A percentile compares a stretch with the other conserved stretches of the same genome.
Evolutionary conservation across 495 filamentous ascomycete species (phyloP).

Genomic region (Xylaria telfairii): DNA sequence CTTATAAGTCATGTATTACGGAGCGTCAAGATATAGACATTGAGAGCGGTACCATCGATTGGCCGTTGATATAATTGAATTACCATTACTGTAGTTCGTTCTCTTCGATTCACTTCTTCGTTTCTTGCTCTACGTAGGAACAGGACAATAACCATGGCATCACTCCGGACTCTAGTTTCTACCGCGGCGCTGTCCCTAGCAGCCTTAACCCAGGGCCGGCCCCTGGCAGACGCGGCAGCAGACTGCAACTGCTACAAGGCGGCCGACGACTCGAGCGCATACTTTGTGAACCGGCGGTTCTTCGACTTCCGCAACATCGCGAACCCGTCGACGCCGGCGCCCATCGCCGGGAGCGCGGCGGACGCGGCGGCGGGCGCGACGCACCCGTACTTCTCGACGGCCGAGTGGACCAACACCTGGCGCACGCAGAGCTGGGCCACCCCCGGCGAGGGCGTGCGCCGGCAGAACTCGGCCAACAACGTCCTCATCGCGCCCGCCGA

Average conservation of each 20-base stretch:
- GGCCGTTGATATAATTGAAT: not conserved
- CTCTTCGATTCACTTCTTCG: not conserved
- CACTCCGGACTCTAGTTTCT: conserved; percentile 11
- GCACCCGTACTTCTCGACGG: conserved; percentile 48
- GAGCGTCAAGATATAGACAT: not conserved
- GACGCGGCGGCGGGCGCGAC: conserved; percentile 41
- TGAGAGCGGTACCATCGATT: conserved; percentile 2
- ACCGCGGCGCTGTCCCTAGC: conserved; percentile 15
- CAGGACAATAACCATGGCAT: not conserved
- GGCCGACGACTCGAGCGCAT: conserved; percentile 49
- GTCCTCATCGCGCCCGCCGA: conserved; percentile 62
- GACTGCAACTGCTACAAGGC: conserved; percentile 57
- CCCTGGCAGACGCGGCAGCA: not conserved
- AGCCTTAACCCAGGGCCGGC: conserved; percentile 12
- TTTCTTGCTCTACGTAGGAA: not conserved
- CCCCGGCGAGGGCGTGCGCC: conserved; percentile 51
- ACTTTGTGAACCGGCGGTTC: conserved; percentile 69
- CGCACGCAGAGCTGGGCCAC: conserved; percentile 60
- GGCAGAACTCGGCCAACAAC: conserved; percentile 69
- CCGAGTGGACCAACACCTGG: conserved; percentile 61
- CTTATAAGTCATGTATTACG: not conserved
- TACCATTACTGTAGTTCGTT: not conserved
- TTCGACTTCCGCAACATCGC: conserved; percentile 69
- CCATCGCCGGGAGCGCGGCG: conserved; percentile 37
- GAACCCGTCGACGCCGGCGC: conserved; percentile 43